Percentiles rank a stretch among this genome's conserved stretches.
These are phyloP conservation scores for Penicillium riverlandense DNA, from an alignment of 495 filamentous ascomycete genomes.

Conservation along the genomic window DNA sequence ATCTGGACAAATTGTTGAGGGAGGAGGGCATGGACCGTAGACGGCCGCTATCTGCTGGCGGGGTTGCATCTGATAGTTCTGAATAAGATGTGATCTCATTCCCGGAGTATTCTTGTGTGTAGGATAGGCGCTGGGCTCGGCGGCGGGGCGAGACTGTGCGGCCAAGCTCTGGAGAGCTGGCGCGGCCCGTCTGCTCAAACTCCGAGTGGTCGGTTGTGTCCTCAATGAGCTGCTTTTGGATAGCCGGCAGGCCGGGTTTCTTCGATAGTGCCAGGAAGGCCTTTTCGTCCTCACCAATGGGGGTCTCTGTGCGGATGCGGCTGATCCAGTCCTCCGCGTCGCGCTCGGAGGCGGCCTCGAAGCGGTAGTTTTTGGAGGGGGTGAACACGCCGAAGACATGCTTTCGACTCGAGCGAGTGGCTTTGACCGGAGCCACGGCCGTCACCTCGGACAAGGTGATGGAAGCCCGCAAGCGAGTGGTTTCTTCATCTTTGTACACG, in stretches of 20 bases:
- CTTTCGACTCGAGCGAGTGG: constrained; percentile 71
- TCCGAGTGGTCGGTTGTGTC: constrained; percentile 43
- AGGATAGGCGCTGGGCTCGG: constrained; percentile 24
- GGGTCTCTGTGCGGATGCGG: constrained; percentile 69
- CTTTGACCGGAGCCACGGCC: constrained; percentile 79
- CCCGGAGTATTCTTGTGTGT: constrained; percentile 73
- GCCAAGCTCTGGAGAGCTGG: constrained; percentile 41
- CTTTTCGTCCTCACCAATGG: constrained; percentile 80
- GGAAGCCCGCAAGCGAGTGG: constrained; percentile 81
- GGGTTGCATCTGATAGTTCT: constrained; percentile 71
- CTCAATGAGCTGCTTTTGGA: constrained; percentile 30
- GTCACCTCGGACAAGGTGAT: constrained; percentile 85
- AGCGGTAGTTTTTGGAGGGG: constrained; percentile 82
- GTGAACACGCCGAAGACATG: constrained; percentile 93
- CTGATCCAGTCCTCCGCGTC: constrained; percentile 87
- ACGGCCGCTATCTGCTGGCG: constrained; percentile 16
- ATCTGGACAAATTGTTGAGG: constrained; percentile 23
- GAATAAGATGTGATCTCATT: constrained; percentile 85
- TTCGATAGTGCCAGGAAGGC: constrained; percentile 55
- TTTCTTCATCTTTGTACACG: constrained; percentile 87
- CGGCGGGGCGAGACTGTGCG: constrained; percentile 21
- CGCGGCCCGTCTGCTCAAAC: constrained; percentile 20
- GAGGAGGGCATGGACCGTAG: constrained; percentile 31
- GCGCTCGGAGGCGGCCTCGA: constrained; percentile 62
- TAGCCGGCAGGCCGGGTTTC: constrained; percentile 27